These are phyloP conservation scores for Aspergillus campestris DNA, from an alignment of 495 filamentous ascomycete species.

Conservation along the genomic window DNA sequence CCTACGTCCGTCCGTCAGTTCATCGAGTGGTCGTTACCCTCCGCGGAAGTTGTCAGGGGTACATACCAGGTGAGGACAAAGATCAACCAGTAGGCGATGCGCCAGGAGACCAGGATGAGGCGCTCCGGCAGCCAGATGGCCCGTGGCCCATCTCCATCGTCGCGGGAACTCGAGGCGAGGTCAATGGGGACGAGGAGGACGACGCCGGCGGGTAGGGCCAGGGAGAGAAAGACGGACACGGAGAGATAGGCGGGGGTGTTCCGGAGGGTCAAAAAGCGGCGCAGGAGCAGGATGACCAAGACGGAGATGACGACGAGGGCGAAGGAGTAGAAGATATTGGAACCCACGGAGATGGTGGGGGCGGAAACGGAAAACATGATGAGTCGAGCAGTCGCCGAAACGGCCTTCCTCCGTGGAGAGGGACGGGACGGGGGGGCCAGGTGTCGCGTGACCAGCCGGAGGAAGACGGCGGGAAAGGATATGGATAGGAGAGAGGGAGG, in stretches of 20 bases:
- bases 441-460: constrained; percentile 5
- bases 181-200: constrained; percentile 95
- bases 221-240: constrained; percentile 84
- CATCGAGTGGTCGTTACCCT: no score
- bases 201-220: constrained; percentile 87
- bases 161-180: constrained; percentile 76
- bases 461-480: not conserved
- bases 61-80: constrained; percentile 85
- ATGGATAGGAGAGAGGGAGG: not conserved
- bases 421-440: constrained; percentile 9
- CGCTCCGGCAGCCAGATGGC: constrained; percentile 60
- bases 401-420: constrained; percentile 12
- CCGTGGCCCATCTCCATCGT: constrained; percentile 55
- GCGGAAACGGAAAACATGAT: constrained; percentile 14
- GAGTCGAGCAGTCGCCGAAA: constrained; percentile 2
- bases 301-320: constrained; percentile 64
- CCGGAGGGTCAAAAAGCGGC: constrained; percentile 82
- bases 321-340: constrained; percentile 63
- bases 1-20: no score
- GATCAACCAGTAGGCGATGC: constrained; percentile 93
- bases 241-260: constrained; percentile 86
- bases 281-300: constrained; percentile 71
- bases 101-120: constrained; percentile 74
- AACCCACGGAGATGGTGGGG: constrained; percentile 42
- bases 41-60: no score